phyloP scores from a whole-genome alignment of 2,329 filamentous ascomycete genomes.

The Dryadomyces quercus-mongolicae region DNA sequence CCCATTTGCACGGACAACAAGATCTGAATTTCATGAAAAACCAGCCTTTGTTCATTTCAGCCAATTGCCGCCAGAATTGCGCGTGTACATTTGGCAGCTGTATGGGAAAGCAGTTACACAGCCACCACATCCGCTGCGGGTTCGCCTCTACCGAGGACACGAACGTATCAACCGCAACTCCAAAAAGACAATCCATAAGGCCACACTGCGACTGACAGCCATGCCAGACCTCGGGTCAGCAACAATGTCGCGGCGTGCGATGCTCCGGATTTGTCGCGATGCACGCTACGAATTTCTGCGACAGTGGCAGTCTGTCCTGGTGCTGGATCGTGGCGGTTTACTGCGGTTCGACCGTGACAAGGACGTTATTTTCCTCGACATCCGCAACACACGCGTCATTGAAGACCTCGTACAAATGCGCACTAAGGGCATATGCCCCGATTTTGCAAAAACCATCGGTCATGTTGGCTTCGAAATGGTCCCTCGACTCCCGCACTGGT shows the following conservation, averaged over 20 bases:
- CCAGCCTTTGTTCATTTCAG: constrained; percentile 4
- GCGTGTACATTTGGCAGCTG: constrained; percentile 9
- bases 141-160: constrained; percentile 11
- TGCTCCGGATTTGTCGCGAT: constrained; percentile 9
- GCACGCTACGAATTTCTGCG: constrained; percentile 7
- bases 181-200: not conserved
- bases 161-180: not conserved
- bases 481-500: constrained; percentile 11
- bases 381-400: constrained; percentile 6
- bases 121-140: constrained; percentile 10
- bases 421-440: not conserved
- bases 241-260: constrained; percentile 4
- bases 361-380: constrained; percentile 11
- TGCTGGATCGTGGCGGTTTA: constrained; percentile 1
- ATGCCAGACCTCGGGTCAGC: constrained; percentile 9
- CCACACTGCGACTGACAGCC: constrained; percentile 6
- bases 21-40: not conserved
- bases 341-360: constrained; percentile 6
- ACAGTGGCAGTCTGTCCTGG: constrained; percentile 2
- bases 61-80: constrained; percentile 10
- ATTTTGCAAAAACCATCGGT: constrained; percentile 5
- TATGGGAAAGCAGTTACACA: not conserved
- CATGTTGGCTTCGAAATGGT: constrained; percentile 13
- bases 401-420: constrained; percentile 4
- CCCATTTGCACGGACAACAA: not conserved